Evolutionary conservation across 2,329 filamentous ascomycete species (phyloP), one percentile per base, ranked within the genome.

Genomic region (Simplicillium aogashimaense): DNA sequence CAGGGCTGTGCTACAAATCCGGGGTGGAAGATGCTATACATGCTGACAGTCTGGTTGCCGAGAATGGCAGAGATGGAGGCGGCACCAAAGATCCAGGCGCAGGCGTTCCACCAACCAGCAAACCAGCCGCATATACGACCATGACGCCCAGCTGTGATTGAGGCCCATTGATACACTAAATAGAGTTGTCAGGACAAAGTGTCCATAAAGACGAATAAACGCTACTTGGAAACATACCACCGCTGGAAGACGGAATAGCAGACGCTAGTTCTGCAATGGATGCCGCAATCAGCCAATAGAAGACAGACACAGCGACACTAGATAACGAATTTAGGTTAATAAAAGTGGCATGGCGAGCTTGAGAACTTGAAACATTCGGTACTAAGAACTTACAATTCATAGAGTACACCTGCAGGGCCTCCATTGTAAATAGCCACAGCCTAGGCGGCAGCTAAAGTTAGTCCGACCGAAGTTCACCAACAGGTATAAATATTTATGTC

Each of bases 181-280:
- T 12, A 38, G n/a, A 18, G 17, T 25, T 5, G 20, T 25, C 20
- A 25, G 20, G 5, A 38, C n/a, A 4, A 3, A 14, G 14, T 32
- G 35, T 25, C 12, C 8, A 25, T 7, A 6, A 32, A 12, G 30
- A 32, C 30, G 7, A 32, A 32, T 32, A 5, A 15, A 7, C 15
- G 34, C 11, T 13, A 16, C 11, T 14, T 36, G 13, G 11, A 36
- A 20, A 17, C 14, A n/a, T 33, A 41, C 40, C 40, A 14, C 74
- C 75, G 40, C 68, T 72, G 7, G 72, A 69, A 1, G 74, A 78
- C n/a, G 76, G 76, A 45, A 79, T 76, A 14, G 74, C 70, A 39
- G 72, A 76, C 11, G 74, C 72, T 20, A 81, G 60, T 55, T 81
- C 76, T 35, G 76, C 75, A 42, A 80, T 67, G 11, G 69, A 75